These are phyloP conservation scores for Hevea brasiliensis DNA, from an alignment of 345 rosid species.

Conservation along the genomic window DNA sequence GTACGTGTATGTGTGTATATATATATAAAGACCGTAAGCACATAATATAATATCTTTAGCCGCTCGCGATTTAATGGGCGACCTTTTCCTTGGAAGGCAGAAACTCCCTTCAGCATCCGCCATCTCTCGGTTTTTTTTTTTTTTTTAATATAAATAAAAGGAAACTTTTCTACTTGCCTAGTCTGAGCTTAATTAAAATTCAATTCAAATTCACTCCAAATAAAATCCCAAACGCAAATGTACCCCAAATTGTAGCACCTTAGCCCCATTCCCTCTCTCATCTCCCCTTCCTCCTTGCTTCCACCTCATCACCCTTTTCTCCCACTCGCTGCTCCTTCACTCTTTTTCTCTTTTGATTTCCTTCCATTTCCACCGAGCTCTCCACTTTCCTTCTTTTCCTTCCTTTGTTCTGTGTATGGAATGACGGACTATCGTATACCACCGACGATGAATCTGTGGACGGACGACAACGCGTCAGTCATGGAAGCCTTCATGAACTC, in stretches of 20 bases:
- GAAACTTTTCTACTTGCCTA: too few species aligned
- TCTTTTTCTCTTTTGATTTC: background rate
- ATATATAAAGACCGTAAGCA: too few species aligned
- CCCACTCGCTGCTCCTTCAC: background rate
- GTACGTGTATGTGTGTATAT: too few species aligned
- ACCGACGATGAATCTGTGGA: slow-evolving; percentile 74
- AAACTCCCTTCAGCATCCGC: slow-evolving; percentile 16
- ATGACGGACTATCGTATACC: slow-evolving; percentile 55
- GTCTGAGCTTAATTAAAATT: slow-evolving; percentile 20
- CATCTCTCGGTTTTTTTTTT: background rate
- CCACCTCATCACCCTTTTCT: slow-evolving; percentile 5
- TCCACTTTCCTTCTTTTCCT: background rate
- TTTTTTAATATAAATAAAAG: too few species aligned
- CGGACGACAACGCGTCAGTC: slow-evolving; percentile 79
- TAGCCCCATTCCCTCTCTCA: background rate
- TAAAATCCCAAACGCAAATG: slow-evolving; percentile 37
- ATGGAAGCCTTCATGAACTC: slow-evolving; percentile 96
- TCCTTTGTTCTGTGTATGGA: slow-evolving; percentile 14
- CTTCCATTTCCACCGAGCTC: too few species aligned
- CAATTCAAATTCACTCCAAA: slow-evolving; percentile 41
- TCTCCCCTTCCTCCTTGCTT: background rate
- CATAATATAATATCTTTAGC: too few species aligned
- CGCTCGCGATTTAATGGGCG: slow-evolving; percentile 33
- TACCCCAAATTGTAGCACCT: background rate
- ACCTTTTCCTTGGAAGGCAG: slow-evolving; percentile 31